Evolutionary conservation across 768 basidiomycete genomes (phyloP), one percentile per base, ranked within the genome.

Genomic region (Rhodotorula babjevae): DNA sequence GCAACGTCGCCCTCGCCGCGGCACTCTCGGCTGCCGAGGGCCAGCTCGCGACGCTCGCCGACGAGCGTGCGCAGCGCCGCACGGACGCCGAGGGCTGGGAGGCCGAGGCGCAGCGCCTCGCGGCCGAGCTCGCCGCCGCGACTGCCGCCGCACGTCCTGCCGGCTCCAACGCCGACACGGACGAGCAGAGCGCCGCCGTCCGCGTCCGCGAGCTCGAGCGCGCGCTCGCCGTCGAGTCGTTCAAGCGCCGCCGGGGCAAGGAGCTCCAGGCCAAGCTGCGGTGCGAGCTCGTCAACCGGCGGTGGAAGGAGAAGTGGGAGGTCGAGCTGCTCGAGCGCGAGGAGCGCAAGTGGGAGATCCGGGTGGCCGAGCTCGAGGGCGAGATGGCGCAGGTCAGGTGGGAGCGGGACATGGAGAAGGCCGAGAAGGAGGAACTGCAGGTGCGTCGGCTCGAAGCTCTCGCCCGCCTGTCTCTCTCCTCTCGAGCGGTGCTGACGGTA

Each of bases 261-360:
- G 74, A 76, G 47, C 19, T 72, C 58, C 57, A 55, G 33, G 52
- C 18, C 27, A 72, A 71, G 53, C 36, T 76, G 33, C 58, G 60
- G 31, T 69, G 65, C 59, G 74, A 76, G 68, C 61, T 76, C 46
- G 63, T 63, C 61, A 69, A 66, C 56, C 61, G 74, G 21, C 57
- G 71, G 40, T 67, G 65, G 68, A 69, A 69, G 63, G 71, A 76
- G 61, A 76, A 67, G 60, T 76, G 68, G 68, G 71, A 72, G 68
- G 44, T 76, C 44, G 71, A 63, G 61, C 33, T 76, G 33, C 66
- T 76, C 50, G 74, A 76, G 62, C 40, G 49, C 18, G 74, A 69
- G 52, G 74, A 76, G 33, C 40, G 74, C 36, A 23, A 15, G 42
- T 67, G 65, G 71, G 74, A 76, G 53, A 57, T 63, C 31, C 47